Base-by-base conservation (phyloP, 2,329 filamentous ascomycete genomes). In the Scortechinia acanthostroma region DNA sequence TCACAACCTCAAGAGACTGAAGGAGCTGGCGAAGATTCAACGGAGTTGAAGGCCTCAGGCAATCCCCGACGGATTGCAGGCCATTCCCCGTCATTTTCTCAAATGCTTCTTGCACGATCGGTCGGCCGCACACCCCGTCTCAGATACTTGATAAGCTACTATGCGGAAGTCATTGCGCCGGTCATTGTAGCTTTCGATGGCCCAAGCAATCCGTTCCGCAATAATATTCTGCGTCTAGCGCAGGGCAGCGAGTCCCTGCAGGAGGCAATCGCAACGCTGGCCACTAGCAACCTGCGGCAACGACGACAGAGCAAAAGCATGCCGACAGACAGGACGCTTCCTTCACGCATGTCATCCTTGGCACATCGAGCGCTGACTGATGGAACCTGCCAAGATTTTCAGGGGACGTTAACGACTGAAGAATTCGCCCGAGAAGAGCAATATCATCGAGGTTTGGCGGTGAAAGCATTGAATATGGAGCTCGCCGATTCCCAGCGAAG, bases 171-270 rank as follows among this genome's bases (percentile, higher is more conserved):
- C 54, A 79, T 85, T 57, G 80, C 79, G 49, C 76, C 77, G 17
- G 77, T 80, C 51, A 74, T 84, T 47, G 77, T 84, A 47, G 76
- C 80, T 47, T 83, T 83, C 59, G 80, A 85, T 55, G 71, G 70
- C 14, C 72, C 74, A 1, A 67, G 68, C 19, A 85, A 83, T 55
- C 80, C 80, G 1, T 85, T 81, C 52, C 70, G 79, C 42, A 73
- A 71, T 51, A 75, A 82, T 49, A 70, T 85, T 25, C 65, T 83
- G 44, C 73, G 71, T 23, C 61, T 84, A 42, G 78, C 80, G 2
- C 67, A 75, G 53, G 63, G 70, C 35, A 83, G 76, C 51, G 71
- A 77, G 47, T 75, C 76, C 16, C 60, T 84, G 2, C 78, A 81
- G 53, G 77, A 83, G 52, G 80, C 80, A 4, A 76, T 85, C 54